A percentile compares a stretch with the other conserved stretches of the same genome.
These are phyloP conservation scores for Phycomyces blakesleeanus DNA, from an alignment of 192 early-diverging fungal species.

Conservation along the genomic window DNA sequence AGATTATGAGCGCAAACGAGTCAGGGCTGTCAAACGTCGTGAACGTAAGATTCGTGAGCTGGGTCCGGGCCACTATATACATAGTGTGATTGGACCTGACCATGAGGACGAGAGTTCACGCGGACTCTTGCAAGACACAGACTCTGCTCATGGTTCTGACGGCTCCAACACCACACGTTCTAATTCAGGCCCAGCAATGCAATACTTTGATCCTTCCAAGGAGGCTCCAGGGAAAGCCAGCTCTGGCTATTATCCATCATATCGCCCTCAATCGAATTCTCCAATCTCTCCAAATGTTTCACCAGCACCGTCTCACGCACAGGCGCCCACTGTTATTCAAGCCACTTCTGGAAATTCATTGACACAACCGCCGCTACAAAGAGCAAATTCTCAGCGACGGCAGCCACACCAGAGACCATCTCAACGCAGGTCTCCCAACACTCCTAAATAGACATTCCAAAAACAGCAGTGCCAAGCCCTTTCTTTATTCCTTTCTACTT, in stretches of 20 bases:
- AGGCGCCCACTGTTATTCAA: too few relatives aligned
- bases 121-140: slow-evolving; percentile 18
- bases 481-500: too few relatives aligned
- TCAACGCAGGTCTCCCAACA: too few relatives aligned
- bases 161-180: slow-evolving; percentile 7
- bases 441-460: too few relatives aligned
- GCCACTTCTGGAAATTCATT: too few relatives aligned
- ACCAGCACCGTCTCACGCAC: neutral
- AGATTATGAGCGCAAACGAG: slow-evolving; percentile 77
- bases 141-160: slow-evolving; percentile 13
- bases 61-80: slow-evolving; percentile 14
- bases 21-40: slow-evolving; percentile 64
- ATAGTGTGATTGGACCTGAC: slow-evolving; percentile 2
- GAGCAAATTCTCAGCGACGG: too few relatives aligned
- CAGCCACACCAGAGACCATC: too few relatives aligned
- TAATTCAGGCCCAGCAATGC: slow-evolving; percentile 7
- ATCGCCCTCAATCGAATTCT: slow-evolving; percentile 24
- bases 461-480: too few relatives aligned
- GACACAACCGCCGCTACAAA: too few relatives aligned
- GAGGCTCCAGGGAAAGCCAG: slow-evolving; percentile 32
- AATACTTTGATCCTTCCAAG: slow-evolving; percentile 39
- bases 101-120: slow-evolving; percentile 14
- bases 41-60: slow-evolving; percentile 50
- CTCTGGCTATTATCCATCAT: slow-evolving; percentile 32
- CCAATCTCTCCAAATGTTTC: neutral